phyloP scores from a whole-genome alignment of 1,284 basidiomycete species.

The Pseudozyma sp. region DNA sequence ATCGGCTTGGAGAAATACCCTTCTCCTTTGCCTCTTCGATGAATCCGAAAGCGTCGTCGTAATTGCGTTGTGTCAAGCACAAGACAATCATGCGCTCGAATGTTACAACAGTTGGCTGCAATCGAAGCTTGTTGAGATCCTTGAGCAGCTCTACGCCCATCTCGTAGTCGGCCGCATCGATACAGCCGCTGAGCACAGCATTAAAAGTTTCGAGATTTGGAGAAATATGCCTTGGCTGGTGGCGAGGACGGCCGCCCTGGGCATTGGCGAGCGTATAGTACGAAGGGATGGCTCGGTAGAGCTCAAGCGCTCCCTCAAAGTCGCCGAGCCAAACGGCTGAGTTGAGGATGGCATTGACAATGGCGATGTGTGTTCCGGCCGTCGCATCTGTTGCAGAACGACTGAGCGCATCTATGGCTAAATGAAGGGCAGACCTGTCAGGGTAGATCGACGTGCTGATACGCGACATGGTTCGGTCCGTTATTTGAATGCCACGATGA shows the following conservation, averaged over 20 bases:
- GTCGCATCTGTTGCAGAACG: slow-evolving; percentile 6
- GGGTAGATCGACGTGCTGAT: slow-evolving; percentile 38
- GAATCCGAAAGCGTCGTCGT: slow-evolving; percentile 56
- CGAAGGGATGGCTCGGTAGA: slow-evolving; percentile 32
- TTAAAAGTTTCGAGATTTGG: slow-evolving; percentile 50
- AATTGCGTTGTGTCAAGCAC: slow-evolving; percentile 42
- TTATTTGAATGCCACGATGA: slow-evolving; percentile 11
- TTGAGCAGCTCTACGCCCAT: slow-evolving; percentile 34
- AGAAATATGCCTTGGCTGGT: not conserved
- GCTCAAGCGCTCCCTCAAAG: slow-evolving; percentile 31
- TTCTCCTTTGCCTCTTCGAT: slow-evolving; percentile 55
- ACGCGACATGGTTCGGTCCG: slow-evolving; percentile 11
- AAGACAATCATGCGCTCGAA: slow-evolving; percentile 58
- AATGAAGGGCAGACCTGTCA: slow-evolving; percentile 10
- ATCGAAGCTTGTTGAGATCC: slow-evolving; percentile 21
- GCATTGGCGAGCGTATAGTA: slow-evolving; percentile 3
- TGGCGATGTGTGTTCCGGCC: slow-evolving; percentile 20
- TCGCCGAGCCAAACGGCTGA: slow-evolving; percentile 39
- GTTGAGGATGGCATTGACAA: slow-evolving; percentile 40
- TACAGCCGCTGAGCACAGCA: slow-evolving; percentile 39
- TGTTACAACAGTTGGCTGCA: slow-evolving; percentile 37
- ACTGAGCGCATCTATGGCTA: slow-evolving; percentile 26
- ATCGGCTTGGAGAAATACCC: slow-evolving; percentile 37
- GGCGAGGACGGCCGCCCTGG: not conserved
- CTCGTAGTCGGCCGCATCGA: slow-evolving; percentile 33